phyloP scores from a whole-genome alignment of 345 rosid genomes.

The Brassica rapa region DNA sequence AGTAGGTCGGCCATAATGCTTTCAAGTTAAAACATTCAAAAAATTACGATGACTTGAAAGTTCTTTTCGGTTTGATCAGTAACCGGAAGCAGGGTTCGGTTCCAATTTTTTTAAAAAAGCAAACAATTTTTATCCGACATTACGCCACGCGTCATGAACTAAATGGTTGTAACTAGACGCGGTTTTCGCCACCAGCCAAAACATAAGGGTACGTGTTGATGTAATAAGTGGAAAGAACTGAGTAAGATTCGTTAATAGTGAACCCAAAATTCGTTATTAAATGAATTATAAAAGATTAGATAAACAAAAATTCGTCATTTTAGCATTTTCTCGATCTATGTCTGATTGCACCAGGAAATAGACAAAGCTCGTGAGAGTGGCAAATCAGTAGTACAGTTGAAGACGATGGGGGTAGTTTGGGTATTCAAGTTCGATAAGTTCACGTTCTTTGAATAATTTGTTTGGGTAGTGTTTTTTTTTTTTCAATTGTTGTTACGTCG shows the following conservation, averaged over 20 bases:
- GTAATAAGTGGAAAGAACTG: constrained; percentile 26
- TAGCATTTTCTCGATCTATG: constrained; percentile 25
- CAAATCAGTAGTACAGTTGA: constrained; percentile 26
- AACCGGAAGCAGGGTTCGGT: constrained; percentile 21
- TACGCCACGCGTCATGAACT: constrained; percentile 9
- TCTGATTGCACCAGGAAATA: constrained; percentile 21
- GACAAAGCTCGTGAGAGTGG: constrained; percentile 45
- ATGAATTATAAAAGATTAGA: constrained; percentile 14
- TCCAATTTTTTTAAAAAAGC: neutral
- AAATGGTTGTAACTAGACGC: constrained; percentile 34
- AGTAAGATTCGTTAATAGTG: constrained; percentile 34
- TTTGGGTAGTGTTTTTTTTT: neutral
- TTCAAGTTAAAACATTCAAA: neutral
- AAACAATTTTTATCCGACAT: constrained; percentile 10
- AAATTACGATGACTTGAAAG: neutral
- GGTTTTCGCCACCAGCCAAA: constrained; percentile 27
- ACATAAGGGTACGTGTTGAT: constrained; percentile 23
- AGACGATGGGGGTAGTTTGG: constrained; percentile 13
- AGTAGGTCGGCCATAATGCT: neutral
- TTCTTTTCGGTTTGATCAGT: neutral
- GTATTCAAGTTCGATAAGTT: neutral
- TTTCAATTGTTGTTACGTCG: neutral
- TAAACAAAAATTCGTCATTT: constrained; percentile 11
- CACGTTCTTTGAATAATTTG: constrained; percentile 4
- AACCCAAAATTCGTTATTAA: constrained; percentile 9